Conservation (phyloP, 1,139 yeast genomes). For the Geotrichum australiense region DNA sequence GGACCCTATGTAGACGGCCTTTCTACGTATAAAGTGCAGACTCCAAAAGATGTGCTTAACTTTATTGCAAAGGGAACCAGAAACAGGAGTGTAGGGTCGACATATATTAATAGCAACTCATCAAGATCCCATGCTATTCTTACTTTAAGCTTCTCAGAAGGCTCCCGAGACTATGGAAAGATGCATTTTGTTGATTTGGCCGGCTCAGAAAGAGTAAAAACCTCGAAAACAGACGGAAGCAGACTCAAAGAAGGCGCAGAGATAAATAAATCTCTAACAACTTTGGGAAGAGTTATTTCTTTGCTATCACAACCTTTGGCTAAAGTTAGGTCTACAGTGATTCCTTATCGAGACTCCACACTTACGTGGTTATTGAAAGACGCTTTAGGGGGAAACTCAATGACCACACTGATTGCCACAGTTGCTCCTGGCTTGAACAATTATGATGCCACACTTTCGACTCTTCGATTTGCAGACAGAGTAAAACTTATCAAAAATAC, state of each 20-base stretch:
- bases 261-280: slow-evolving; percentile 82
- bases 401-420: slow-evolving; percentile 62
- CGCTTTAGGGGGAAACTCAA: slow-evolving; percentile 59
- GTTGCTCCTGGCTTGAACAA: slow-evolving; percentile 50
- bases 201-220: slow-evolving; percentile 79
- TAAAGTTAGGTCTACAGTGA: slow-evolving; percentile 29
- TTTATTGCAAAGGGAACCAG: slow-evolving; percentile 64
- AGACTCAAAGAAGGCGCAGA: slow-evolving; percentile 89
- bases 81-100: slow-evolving; percentile 73
- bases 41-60: slow-evolving; percentile 53
- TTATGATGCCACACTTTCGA: slow-evolving; percentile 57
- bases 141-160: slow-evolving; percentile 41
- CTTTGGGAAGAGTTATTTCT: slow-evolving; percentile 75
- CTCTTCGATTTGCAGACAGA: slow-evolving; percentile 50
- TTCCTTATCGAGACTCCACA: slow-evolving; percentile 57
- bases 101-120: slow-evolving; percentile 71
- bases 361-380: slow-evolving; percentile 59
- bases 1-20: slow-evolving; percentile 76
- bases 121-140: slow-evolving; percentile 90
- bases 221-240: slow-evolving; percentile 33
- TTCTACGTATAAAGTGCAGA: slow-evolving; percentile 48
- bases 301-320: slow-evolving; percentile 26
- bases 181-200: slow-evolving; percentile 88
- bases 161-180: slow-evolving; percentile 41
- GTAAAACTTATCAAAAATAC: slow-evolving; percentile 23